A percentile compares a stretch with the other conserved stretches of the same genome.
These are phyloP conservation scores for Halocafeteria seosinensis DNA, from an alignment of 108 stramenopile genomes.

Conservation along the genomic window DNA sequence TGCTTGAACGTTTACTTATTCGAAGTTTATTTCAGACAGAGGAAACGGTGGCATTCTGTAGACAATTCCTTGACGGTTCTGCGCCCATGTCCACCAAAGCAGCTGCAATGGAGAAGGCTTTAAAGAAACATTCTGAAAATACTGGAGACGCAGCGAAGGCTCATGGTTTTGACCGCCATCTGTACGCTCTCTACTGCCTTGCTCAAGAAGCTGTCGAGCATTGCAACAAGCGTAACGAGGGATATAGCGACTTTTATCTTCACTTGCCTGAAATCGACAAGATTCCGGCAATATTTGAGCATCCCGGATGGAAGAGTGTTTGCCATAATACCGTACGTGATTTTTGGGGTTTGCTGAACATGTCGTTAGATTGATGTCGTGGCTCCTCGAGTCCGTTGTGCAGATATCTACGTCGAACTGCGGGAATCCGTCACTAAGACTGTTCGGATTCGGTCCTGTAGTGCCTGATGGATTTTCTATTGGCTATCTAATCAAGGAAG, in stretches of 20 bases:
- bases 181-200: not conserved
- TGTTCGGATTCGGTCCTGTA: slow-evolving; percentile 9
- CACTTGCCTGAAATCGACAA: no score
- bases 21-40: no score
- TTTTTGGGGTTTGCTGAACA: no score
- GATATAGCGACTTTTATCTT: no score
- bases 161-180: not conserved
- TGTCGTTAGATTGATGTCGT: no score
- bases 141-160: not conserved
- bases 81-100: not conserved
- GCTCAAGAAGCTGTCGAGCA: not conserved
- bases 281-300: not conserved
- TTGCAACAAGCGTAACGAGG: no score
- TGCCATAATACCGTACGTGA: no score
- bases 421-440: slow-evolving; percentile 4
- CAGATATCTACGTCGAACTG: slow-evolving; percentile 5
- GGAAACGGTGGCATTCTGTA: not conserved
- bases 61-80: not conserved
- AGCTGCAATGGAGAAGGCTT: not conserved
- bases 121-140: not conserved
- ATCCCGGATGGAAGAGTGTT: not conserved
- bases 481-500: slow-evolving; percentile 11
- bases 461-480: not conserved
- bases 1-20: no score
- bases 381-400: not conserved